Evolutionary conservation across 371 early-diverging fungal species (phyloP), one percentile per base, ranked within the genome.

Genomic region (Nosema muscidifuracis): DNA sequence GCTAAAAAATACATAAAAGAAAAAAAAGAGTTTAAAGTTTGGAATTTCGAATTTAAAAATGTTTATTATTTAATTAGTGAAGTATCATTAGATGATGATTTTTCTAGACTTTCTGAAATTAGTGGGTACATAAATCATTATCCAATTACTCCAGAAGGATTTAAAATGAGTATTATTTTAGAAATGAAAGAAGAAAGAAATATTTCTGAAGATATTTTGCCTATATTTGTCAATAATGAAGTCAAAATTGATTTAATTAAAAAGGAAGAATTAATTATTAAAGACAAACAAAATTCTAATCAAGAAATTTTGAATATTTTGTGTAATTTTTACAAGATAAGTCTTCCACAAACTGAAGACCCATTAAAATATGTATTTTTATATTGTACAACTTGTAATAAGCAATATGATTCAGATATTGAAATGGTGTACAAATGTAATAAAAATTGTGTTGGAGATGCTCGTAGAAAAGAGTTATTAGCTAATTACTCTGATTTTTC

Each of bases 371-470:
- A 56, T 18, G 30, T 67, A n/a, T 67, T 67, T 67, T 42, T 67
- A 2, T 67, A 36, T 30, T 67, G 67, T 38, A 40, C 31, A 12
- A 67, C 22, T 56, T 67, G 67, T 67, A 56, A 53, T 28, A 53
- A 28, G 10, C 56, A 67, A 55, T 67, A 55, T 56, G 30, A 56
- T 24, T 36, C 36, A 38, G 31, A 28, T 57, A 30, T 55, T 24
- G 67, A 67, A 38, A 55, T 67, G 55, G 38, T 56, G 50, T 20
- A 34, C 34, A 56, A 47, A 38, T 67, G 67, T 38, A 50, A 40
- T 55, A 67, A 67, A 20, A 30, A 50, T 22, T 56, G 56, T 30
- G 4, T 12, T 16, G 30, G 20, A 18, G 56, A 67, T 31, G 28
- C 38, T 28, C 16, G 67, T 34, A 53, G 67, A 67, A 53, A 42